Percentiles rank a stretch among this genome's conserved stretches.
These are phyloP conservation scores for Meredithiella fracta DNA, from an alignment of 2,329 filamentous ascomycete species.

Conservation along the genomic window DNA sequence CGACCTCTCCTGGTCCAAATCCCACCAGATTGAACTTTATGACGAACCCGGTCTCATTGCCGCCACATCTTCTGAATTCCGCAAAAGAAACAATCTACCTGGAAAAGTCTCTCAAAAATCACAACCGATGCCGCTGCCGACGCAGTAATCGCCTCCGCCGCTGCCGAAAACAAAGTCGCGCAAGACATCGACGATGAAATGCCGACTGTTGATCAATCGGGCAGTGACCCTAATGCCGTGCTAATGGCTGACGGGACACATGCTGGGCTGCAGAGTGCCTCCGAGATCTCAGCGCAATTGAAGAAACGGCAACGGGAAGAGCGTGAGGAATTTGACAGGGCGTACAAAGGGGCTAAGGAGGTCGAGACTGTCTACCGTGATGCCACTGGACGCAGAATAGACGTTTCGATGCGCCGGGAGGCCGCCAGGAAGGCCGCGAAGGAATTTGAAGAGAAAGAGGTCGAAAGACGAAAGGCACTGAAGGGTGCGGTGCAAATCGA, in stretches of 20 bases:
- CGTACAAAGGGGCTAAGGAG: conserved; percentile 25
- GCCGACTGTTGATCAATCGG: conserved; percentile 26
- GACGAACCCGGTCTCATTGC: conserved; percentile 34
- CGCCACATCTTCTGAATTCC: conserved; percentile 44
- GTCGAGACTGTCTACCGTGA: conserved; percentile 81
- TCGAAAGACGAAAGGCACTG: conserved; percentile 49
- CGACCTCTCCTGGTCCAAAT: conserved; percentile 34
- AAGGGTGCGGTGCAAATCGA: conserved; percentile 74
- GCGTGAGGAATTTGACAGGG: conserved; percentile 30
- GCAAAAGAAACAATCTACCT: conserved; percentile 58
- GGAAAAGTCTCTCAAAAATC: conserved; percentile 51
- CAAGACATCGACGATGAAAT: conserved; percentile 32
- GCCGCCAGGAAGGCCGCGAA: conserved; percentile 52
- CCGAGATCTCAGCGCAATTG: conserved; percentile 55
- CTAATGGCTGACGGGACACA: conserved; percentile 78
- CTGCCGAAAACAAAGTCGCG: conserved; percentile 44
- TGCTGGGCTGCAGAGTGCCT: conserved; percentile 73
- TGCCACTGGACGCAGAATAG: conserved; percentile 84
- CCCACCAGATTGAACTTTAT: conserved; percentile 30
- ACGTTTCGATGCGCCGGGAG: conserved; percentile 76
- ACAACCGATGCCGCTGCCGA: conserved; percentile 52
- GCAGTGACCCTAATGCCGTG: conserved; percentile 29
- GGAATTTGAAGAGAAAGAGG: conserved; percentile 58
- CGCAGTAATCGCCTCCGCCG: conserved; percentile 58
- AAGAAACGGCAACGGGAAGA: conserved; percentile 51